Evolutionary conservation across 2,329 filamentous ascomycete genomes (phyloP).

Genomic region (Ascochyta rabiei): DNA sequence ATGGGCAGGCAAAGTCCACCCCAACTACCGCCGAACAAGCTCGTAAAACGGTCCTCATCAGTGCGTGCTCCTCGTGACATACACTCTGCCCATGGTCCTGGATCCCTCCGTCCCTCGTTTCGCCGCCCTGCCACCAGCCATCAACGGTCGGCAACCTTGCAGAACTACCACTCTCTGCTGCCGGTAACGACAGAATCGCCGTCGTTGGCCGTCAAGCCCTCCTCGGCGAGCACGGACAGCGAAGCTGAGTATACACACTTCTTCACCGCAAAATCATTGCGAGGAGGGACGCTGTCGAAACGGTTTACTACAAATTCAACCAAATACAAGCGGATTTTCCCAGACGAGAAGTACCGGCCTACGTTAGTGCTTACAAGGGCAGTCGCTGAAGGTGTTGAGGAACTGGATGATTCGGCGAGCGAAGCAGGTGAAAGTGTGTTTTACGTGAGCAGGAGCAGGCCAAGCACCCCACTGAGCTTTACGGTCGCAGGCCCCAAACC

Average conservation of each 20-base stretch:
- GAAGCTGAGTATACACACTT: conserved; percentile 46
- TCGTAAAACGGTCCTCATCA: conserved; percentile 75
- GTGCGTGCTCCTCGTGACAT: conserved; percentile 54
- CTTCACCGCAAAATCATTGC: conserved; percentile 45
- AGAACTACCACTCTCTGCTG: conserved; percentile 55
- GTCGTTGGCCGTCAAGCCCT: conserved; percentile 26
- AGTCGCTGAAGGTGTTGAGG: conserved; percentile 40
- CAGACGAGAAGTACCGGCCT: conserved; percentile 52
- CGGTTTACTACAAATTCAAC: conserved; percentile 49
- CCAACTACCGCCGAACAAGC: conserved; percentile 69
- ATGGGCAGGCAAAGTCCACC: conserved; percentile 52
- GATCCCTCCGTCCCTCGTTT: conserved; percentile 68
- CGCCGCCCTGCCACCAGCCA: conserved; percentile 79
- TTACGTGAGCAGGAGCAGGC: conserved; percentile 42
- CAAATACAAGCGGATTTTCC: conserved; percentile 53
- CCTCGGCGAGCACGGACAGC: conserved; percentile 29
- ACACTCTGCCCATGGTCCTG: conserved; percentile 57
- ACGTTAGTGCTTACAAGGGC: conserved; percentile 56
- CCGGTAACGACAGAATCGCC: conserved; percentile 36
- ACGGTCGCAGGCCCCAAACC: conserved; percentile 33
- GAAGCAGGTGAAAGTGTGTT: conserved; percentile 49
- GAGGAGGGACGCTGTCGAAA: conserved; percentile 47
- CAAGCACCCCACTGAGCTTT: conserved; percentile 46
- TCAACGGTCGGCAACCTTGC: conserved; percentile 73
- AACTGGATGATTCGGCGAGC: conserved; percentile 46